phyloP scores from a whole-genome alignment of 257 asterid genomes.

The Solanum lycopersicoides region DNA sequence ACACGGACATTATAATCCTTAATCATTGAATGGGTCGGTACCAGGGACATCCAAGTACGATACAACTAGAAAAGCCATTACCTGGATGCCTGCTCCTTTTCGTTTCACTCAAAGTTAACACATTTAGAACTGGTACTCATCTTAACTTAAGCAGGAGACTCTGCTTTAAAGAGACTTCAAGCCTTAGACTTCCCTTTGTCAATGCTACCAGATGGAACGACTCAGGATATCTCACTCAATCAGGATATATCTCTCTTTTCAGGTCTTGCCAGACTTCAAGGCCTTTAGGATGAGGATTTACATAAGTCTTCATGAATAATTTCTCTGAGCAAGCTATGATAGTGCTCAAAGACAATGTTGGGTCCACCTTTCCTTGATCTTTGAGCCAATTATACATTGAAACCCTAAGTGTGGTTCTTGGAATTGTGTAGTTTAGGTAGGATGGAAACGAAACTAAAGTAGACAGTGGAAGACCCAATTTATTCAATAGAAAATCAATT shows the following conservation, averaged over 20 bases:
- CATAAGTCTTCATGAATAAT: conserved; percentile 29
- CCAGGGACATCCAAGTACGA: not conserved
- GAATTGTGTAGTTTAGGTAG: conserved; percentile 25
- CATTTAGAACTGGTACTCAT: not conserved
- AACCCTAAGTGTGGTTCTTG: conserved; percentile 46
- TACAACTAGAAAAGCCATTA: not conserved
- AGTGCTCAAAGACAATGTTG: conserved; percentile 54
- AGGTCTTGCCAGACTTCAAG: conserved; percentile 40
- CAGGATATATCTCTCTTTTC: conserved; percentile 25
- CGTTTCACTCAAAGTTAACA: not conserved
- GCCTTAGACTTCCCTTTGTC: not conserved
- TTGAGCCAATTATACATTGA: conserved; percentile 58
- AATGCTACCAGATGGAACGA: not conserved
- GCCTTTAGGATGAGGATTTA: conserved; percentile 49
- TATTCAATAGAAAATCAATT: conserved; percentile 35
- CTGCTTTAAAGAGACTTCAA: not conserved
- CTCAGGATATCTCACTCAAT: not conserved
- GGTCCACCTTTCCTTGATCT: conserved; percentile 27
- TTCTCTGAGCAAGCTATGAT: conserved; percentile 44
- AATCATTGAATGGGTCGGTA: not conserved
- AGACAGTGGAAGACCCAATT: conserved; percentile 38
- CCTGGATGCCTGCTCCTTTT: not conserved
- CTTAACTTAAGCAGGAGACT: not conserved
- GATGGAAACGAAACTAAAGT: conserved; percentile 37
- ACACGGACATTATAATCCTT: not conserved